These are phyloP conservation scores for Triangularia setosa DNA, from an alignment of 2,329 filamentous ascomycete genomes.

Conservation along the genomic window DNA sequence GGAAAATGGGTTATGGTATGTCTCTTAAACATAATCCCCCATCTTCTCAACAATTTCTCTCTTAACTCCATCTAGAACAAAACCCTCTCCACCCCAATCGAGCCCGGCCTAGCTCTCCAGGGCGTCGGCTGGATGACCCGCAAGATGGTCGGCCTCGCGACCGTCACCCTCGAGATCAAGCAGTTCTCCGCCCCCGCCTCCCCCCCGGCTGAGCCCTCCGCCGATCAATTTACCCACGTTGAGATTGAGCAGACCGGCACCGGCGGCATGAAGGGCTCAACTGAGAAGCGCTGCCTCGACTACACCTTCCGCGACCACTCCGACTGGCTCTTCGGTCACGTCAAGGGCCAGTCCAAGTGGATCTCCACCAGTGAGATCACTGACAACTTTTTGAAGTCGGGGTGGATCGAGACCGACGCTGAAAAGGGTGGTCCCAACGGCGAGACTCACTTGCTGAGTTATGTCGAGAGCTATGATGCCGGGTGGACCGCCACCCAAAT, in stretches of 20 bases:
- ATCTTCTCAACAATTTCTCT: neutral
- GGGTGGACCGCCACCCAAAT: conserved; percentile 56
- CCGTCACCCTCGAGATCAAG: conserved; percentile 61
- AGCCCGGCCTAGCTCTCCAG: conserved; percentile 68
- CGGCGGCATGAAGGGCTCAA: conserved; percentile 64
- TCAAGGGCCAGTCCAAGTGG: conserved; percentile 58
- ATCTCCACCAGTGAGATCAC: conserved; percentile 44
- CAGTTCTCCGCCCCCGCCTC: conserved; percentile 47
- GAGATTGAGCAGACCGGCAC: conserved; percentile 69
- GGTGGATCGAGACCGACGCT: conserved; percentile 56
- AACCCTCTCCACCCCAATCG: conserved; percentile 63
- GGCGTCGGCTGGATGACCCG: conserved; percentile 68
- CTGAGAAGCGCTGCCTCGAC: conserved; percentile 54
- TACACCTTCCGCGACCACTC: conserved; percentile 56
- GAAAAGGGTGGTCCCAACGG: conserved; percentile 53
- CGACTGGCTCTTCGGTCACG: conserved; percentile 75
- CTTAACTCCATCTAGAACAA: conserved; percentile 58
- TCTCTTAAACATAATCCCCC: conserved; percentile 7
- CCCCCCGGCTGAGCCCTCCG: conserved; percentile 29
- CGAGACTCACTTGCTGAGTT: conserved; percentile 61
- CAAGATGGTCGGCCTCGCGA: conserved; percentile 66
- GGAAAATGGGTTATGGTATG: conserved; percentile 69
- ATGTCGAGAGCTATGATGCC: conserved; percentile 50
- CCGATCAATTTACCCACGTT: conserved; percentile 50
- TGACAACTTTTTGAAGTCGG: conserved; percentile 54